A percentile compares a stretch with the other conserved stretches of the same genome.
Evolutionary conservation across 345 rosid genomes (phyloP).

Genomic region (Eucalyptus erythrocorys): DNA sequence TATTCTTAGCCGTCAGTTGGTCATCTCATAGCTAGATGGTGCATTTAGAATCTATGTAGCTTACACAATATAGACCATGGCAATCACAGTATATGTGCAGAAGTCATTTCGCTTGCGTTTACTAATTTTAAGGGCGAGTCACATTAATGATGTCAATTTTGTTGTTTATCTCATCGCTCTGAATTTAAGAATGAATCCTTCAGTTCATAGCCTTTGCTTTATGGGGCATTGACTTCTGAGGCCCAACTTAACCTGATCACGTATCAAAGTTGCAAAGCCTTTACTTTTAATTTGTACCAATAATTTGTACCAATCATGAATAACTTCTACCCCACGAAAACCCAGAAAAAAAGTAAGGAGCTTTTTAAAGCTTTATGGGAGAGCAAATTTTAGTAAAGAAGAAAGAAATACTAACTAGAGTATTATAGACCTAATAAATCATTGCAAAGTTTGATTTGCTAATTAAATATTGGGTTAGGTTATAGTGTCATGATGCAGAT

Average conservation of each 20-base stretch:
- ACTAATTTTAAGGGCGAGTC: background rate
- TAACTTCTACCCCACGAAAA: background rate
- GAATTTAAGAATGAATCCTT: background rate
- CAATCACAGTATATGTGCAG: background rate
- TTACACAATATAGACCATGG: background rate
- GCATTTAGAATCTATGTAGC: background rate
- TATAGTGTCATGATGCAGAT: background rate
- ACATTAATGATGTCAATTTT: background rate
- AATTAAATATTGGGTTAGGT: background rate
- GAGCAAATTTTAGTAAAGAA: background rate
- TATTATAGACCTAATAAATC: background rate
- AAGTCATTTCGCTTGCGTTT: background rate
- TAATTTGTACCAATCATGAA: background rate
- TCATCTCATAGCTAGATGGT: background rate
- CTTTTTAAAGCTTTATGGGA: background rate
- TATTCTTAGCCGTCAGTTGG: background rate
- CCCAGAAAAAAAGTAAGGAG: background rate
- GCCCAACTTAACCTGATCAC: background rate
- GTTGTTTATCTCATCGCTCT: background rate
- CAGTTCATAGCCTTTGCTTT: background rate
- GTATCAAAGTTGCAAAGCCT: background rate
- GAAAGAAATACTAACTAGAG: background rate
- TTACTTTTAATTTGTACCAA: background rate
- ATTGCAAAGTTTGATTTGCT: background rate
- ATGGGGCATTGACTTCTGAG: background rate